These are phyloP conservation scores for Colletotrichum cuscutae DNA, from an alignment of 2,329 filamentous ascomycete species.

Conservation along the genomic window DNA sequence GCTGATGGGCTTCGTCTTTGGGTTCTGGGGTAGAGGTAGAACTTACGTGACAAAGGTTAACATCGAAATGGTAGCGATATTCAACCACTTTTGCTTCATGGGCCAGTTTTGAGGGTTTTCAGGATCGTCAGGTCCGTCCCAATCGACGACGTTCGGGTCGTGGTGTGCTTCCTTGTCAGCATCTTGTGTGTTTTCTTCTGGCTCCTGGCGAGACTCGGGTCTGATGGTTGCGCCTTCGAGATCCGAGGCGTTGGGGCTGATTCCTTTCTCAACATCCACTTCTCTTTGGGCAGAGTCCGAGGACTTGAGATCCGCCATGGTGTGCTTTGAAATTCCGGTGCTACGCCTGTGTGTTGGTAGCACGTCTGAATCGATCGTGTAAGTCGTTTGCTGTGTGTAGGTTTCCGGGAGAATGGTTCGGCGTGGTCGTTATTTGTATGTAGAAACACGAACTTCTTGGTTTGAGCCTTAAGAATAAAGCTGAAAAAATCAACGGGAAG, in stretches of 20 bases:
- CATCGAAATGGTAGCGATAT: slow-evolving; percentile 45
- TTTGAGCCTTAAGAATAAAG: not conserved
- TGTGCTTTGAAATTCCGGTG: not conserved
- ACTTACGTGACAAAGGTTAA: slow-evolving; percentile 37
- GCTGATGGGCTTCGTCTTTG: not conserved
- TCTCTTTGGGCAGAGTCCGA: slow-evolving; percentile 13
- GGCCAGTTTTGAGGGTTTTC: slow-evolving; percentile 78
- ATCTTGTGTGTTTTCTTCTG: not conserved
- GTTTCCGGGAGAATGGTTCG: not conserved
- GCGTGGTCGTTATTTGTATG: not conserved
- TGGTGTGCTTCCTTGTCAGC: not conserved
- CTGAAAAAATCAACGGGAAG: not conserved
- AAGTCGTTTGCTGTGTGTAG: not conserved
- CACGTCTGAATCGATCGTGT: not conserved
- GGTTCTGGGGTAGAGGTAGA: not conserved
- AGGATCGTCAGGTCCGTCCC: slow-evolving; percentile 66
- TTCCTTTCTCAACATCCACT: slow-evolving; percentile 18
- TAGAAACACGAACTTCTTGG: not conserved
- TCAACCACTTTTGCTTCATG: slow-evolving; percentile 52
- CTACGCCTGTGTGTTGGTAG: not conserved
- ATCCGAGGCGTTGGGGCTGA: slow-evolving; percentile 10
- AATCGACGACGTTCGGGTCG: slow-evolving; percentile 61
- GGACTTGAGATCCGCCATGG: slow-evolving; percentile 11
- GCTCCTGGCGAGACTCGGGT: slow-evolving; percentile 8
- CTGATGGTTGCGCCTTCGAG: slow-evolving; percentile 26